phyloP scores from a whole-genome alignment of 1,139 yeast genomes.

The Hyphopichia pseudoburtonii region DNA sequence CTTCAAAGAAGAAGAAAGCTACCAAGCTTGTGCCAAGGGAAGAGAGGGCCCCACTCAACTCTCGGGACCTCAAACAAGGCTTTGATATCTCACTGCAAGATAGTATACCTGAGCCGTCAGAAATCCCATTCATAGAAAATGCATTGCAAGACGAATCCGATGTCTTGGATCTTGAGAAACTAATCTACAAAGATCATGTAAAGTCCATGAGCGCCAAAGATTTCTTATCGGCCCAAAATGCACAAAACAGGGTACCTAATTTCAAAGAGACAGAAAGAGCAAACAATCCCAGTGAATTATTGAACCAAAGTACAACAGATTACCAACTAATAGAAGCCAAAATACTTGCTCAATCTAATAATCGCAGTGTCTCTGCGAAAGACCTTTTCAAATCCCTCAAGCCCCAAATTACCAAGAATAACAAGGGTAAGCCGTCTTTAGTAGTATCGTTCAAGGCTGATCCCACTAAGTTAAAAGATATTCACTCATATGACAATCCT shows the following conservation, averaged over 20 bases:
- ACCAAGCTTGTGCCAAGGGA: constrained; percentile 1
- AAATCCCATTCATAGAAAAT: constrained; percentile 18
- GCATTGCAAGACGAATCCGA: constrained; percentile 18
- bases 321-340: constrained; percentile 15
- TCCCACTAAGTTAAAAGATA: constrained; percentile 23
- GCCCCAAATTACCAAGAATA: constrained; percentile 10
- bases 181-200: constrained; percentile 21
- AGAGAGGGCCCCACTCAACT: not conserved
- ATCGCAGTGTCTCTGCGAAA: constrained; percentile 10
- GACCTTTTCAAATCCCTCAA: constrained; percentile 12
- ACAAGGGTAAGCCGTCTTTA: constrained; percentile 6
- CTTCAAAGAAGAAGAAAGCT: constrained; percentile 4
- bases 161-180: constrained; percentile 33
- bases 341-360: constrained; percentile 12
- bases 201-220: constrained; percentile 33
- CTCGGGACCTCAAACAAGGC: not conserved
- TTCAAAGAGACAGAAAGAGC: not conserved
- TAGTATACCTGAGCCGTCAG: constrained; percentile 4
- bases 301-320: not conserved
- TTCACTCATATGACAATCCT: constrained; percentile 30
- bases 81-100: not conserved
- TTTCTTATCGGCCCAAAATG: constrained; percentile 21
- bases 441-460: constrained; percentile 28
- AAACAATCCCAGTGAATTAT: not conserved
- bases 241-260: constrained; percentile 4